Evolutionary conservation across 331 rosid species (phyloP), one percentile per base, ranked within the genome.

Genomic region (Rhamnella rubrinervis): DNA sequence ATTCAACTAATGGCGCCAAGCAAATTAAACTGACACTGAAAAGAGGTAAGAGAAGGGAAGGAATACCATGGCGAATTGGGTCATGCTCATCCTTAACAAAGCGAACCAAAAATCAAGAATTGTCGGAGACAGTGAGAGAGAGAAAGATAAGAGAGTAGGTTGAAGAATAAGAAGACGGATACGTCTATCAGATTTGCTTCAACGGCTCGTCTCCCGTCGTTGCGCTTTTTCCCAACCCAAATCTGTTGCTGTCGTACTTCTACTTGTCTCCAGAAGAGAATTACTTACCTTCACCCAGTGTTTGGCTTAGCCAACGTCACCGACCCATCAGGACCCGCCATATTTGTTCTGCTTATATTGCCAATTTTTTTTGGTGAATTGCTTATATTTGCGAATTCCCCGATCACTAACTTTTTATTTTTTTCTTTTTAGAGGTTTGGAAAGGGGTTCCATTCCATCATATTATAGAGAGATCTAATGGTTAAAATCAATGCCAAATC

Each of bases 11-110:
- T 47, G 51, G 28, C 19, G 47, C 51, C 59, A 46, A 68, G 12
- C 51, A 53, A 50, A 37, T 51, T 78, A 61, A 49, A 66, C 47
- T 17, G 8, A 44, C 13, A 37, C 28, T 55, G 17, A 51, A 47
- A 37, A 51, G 23, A 66, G 21, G 16, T 62, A 40, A 61, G 41
- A 63, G 46, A 25, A 15, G 63, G 66, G 55, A 59, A 66, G 71
- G 65, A 66, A 59, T 84, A 92, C 98, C 98, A 92, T 92, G 64
- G 96, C 92, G 87, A 92, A 92, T 78, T 92, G 90, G 80, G 93
- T 83, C 83, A 88, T 80, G 71, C 86, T 86, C 83, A 88, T 89
- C 6, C 55, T 68, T 68, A 59, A 40, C 21, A 8, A 14, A 38
- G 47, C n/a, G 23, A 26, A 52, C 19, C 44, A n/a, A 28, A 55